Conservation (phyloP, 305 asterid genomes). For the Nicotiana rustica region DNA sequence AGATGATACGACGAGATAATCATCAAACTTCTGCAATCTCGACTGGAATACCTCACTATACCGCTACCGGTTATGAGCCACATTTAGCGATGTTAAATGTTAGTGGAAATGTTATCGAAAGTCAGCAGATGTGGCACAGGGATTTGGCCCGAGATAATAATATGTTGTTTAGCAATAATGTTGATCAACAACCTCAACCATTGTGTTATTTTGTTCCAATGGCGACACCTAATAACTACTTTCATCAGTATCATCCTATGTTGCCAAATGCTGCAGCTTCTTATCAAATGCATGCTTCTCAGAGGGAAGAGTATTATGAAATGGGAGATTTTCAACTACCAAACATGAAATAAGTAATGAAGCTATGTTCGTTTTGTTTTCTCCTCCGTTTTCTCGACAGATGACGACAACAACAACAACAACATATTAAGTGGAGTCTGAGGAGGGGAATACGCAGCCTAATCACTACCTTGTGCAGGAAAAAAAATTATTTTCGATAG, state of each 20-base stretch:
- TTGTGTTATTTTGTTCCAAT: not conserved
- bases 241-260: not conserved
- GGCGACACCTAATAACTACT: conserved; percentile 10
- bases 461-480: no score
- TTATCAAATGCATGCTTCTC: not conserved
- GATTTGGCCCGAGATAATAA: not conserved
- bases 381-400: no score
- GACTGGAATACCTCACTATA: no score
- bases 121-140: not conserved
- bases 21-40: no score
- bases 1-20: not conserved
- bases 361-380: not conserved
- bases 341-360: not conserved
- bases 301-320: not conserved
- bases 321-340: not conserved
- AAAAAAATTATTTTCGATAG: not conserved
- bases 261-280: not conserved
- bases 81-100: not conserved
- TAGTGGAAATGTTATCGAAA: not conserved
- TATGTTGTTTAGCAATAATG: not conserved
- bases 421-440: no score
- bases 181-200: not conserved
- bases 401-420: no score
- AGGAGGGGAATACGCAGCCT: rapidly evolving
- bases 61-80: no score